These are phyloP conservation scores for Lepidopterella palustris DNA, from an alignment of 495 filamentous ascomycete species.

Conservation along the genomic window DNA sequence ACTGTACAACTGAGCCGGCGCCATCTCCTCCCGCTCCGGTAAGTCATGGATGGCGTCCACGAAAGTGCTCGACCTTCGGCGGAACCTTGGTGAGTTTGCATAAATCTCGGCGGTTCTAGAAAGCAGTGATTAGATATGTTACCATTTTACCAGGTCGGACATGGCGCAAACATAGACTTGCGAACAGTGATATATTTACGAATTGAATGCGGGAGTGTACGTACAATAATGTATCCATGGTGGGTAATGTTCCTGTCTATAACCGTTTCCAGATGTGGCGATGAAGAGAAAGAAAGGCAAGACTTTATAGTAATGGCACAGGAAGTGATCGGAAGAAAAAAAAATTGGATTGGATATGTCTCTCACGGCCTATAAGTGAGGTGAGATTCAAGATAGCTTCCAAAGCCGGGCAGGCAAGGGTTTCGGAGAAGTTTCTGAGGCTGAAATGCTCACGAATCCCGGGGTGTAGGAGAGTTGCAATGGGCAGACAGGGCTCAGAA, in stretches of 20 bases:
- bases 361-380: not conserved
- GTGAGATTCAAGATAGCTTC: not conserved
- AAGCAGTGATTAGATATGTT: not conserved
- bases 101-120: constrained; percentile 75
- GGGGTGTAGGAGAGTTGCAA: not conserved
- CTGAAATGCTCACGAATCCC: not conserved
- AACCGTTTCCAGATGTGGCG: not conserved
- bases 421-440: not conserved
- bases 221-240: constrained; percentile 79
- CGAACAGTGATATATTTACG: not conserved
- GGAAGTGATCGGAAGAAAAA: not conserved
- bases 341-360: not conserved
- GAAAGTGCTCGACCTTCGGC: constrained; percentile 88
- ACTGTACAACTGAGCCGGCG: constrained; percentile 94
- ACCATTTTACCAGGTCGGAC: no score
- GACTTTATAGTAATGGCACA: not conserved
- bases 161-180: not conserved
- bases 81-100: constrained; percentile 73
- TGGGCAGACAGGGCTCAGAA: not conserved
- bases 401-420: not conserved
- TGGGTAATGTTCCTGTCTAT: not conserved
- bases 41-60: constrained; percentile 97
- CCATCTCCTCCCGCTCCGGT: constrained; percentile 73
- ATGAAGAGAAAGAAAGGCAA: constrained; percentile 1
- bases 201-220: constrained; percentile 32